Evolutionary conservation across 164 flowering plant species (phyloP), one percentile per base, ranked within the genome.

Genomic region (Aristolochia contorta): DNA sequence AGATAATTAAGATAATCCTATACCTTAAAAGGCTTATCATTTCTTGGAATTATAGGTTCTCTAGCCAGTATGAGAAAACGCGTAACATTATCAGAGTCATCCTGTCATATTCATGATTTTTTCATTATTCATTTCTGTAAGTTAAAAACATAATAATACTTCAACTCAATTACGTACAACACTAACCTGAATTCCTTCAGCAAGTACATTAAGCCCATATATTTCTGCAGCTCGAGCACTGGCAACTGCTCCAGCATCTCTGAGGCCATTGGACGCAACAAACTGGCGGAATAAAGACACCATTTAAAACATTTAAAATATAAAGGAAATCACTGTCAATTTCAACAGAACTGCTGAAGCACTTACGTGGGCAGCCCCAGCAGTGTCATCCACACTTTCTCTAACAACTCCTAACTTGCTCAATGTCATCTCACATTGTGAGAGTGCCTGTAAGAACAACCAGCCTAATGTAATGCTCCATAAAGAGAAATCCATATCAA

Each of bases 61-160:
- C 99, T 80, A 18, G 96, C 90, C 68, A 93, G 86, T 66, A 93
- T 79, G 68, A 90, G 65, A 71, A 83, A 93, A 23, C 99, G 94
- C 49, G 97, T 88, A 21, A 93, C 58, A 58, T 86, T 93, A 43
- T 83, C 80, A 16, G 71, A 61, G 46, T 82, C 79, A 76, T 93
- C 99, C 99, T 93, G 86, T 48, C 45, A 21, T 60, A 5, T 27
- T 46, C 56, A 71, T 51, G 50, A 54, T 20, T 47, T 47, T 16
- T 24, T 33, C 43, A 37, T 37, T 8, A 37, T 37, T 37, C 43
- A 37, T 37, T 8, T 8, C 43, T 3, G 43, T 37, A 37, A 37
- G 12, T n/a, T n/a, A n/a, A n/a, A 8, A 37, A 37, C 7, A 37
- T 37, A 37, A 37, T 37, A 37, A 37, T 37, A 4, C 10, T 37